Evolutionary conservation across 176 grass and related monocot species (phyloP).

Genomic region (Secale cereale): DNA sequence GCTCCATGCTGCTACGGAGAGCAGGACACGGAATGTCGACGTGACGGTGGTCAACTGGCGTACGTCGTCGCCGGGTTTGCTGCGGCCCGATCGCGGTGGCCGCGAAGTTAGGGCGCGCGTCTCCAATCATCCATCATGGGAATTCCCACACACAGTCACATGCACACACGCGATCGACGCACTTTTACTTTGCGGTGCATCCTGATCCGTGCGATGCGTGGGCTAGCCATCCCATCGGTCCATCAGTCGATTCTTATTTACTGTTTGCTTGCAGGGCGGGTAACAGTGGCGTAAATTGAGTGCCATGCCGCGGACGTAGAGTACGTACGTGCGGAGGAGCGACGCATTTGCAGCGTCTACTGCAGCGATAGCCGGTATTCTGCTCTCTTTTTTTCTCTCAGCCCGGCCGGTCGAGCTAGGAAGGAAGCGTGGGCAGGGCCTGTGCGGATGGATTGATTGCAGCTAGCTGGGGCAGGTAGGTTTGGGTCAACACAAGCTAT

Average conservation of each 20-base stretch:
- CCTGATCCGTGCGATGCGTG: background rate
- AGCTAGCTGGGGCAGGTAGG: background rate
- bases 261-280: constrained; percentile 25
- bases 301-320: background rate
- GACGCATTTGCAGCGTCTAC: background rate
- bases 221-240: background rate
- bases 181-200: background rate
- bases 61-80: background rate
- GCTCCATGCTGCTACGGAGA: constrained; percentile 2
- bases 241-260: constrained; percentile 11
- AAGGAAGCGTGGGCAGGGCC: background rate
- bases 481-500: constrained; percentile 29
- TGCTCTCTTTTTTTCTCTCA: too few species aligned
- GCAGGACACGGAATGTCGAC: background rate
- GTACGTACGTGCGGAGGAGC: background rate
- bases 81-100: background rate
- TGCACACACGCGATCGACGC: background rate
- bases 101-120: constrained; percentile 49
- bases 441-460: background rate
- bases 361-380: background rate
- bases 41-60: constrained; percentile 13
- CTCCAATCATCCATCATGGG: constrained; percentile 58
- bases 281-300: constrained; percentile 5
- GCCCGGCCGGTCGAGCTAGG: background rate
- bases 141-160: background rate